These are phyloP conservation scores for Lecanicillium sp. DNA, from an alignment of 2,329 filamentous ascomycete species.

Conservation along the genomic window DNA sequence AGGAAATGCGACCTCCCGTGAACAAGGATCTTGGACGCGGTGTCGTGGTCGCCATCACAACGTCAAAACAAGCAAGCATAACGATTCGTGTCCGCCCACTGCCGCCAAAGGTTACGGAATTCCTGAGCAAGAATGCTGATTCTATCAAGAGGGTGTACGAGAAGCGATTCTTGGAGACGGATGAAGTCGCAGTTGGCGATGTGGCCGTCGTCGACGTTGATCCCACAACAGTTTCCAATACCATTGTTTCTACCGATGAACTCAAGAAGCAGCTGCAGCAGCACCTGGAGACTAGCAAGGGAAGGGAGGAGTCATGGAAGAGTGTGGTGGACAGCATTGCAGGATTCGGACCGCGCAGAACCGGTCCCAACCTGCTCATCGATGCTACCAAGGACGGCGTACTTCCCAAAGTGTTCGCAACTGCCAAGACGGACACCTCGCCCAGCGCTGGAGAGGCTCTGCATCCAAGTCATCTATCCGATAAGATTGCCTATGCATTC, in stretches of 20 bases:
- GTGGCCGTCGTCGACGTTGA: constrained; percentile 40
- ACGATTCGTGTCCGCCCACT: constrained; percentile 71
- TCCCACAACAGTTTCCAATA: constrained; percentile 50
- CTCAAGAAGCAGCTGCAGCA: constrained; percentile 66
- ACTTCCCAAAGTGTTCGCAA: constrained; percentile 61
- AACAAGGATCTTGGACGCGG: constrained; percentile 84
- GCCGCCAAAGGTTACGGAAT: constrained; percentile 71
- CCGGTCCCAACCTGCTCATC: constrained; percentile 82
- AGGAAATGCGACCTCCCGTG: constrained; percentile 85
- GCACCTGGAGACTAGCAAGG: constrained; percentile 63
- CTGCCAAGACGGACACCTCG: constrained; percentile 22
- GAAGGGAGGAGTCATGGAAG: constrained; percentile 64
- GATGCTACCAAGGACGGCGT: constrained; percentile 69
- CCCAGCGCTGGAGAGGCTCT: constrained; percentile 42
- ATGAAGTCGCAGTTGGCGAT: constrained; percentile 27
- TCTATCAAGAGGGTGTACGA: constrained; percentile 78
- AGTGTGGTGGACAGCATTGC: constrained; percentile 71
- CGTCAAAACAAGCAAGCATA: constrained; percentile 79
- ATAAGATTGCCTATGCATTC: constrained; percentile 91
- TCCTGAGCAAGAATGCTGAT: constrained; percentile 70
- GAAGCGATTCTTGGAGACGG: constrained; percentile 40
- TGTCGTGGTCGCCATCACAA: constrained; percentile 65
- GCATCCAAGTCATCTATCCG: constrained; percentile 63
- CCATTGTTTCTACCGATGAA: constrained; percentile 62
- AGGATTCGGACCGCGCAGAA: constrained; percentile 81